Evolutionary conservation across 2,329 filamentous ascomycete genomes (phyloP).

Genomic region (Pleurostoma richardsiae): DNA sequence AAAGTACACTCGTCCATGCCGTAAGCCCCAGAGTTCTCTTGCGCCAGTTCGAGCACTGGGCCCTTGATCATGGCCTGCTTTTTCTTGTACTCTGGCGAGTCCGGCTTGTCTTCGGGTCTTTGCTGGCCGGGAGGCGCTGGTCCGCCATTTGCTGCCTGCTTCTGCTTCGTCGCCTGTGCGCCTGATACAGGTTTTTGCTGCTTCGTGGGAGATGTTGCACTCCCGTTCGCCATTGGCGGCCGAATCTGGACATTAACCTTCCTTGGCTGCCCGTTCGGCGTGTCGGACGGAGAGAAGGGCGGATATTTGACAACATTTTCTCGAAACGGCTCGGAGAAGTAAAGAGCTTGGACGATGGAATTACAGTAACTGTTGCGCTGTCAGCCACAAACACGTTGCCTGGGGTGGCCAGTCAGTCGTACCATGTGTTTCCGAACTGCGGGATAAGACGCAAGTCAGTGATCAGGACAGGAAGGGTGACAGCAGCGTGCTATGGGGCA

Average conservation of each 20-base stretch:
- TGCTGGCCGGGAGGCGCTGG: conserved; percentile 49
- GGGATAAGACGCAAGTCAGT: conserved; percentile 26
- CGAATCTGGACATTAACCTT: conserved; percentile 59
- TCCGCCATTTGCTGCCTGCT: conserved; percentile 48
- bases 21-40: conserved; percentile 74
- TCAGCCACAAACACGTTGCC: conserved; percentile 5
- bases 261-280: conserved; percentile 52
- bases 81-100: conserved; percentile 97
- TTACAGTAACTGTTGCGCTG: conserved; percentile 77
- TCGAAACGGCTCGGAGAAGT: conserved; percentile 91
- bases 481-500: conserved; percentile 5
- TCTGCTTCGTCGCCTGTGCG: conserved; percentile 51
- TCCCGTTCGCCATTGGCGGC: conserved; percentile 44
- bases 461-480: conserved; percentile 6
- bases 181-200: conserved; percentile 49
- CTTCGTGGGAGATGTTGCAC: conserved; percentile 29
- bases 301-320: conserved; percentile 93
- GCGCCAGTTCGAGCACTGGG: conserved; percentile 60
- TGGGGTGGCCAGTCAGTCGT: conserved; percentile 25
- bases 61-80: conserved; percentile 70
- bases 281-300: conserved; percentile 62
- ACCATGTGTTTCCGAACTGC: conserved; percentile 98
- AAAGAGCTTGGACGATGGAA: conserved; percentile 94
- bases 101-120: conserved; percentile 83
- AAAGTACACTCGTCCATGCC: conserved; percentile 95